Base-by-base conservation (phyloP, 768 basidiomycete species). In the Agaricus sinodeliciosus region DNA sequence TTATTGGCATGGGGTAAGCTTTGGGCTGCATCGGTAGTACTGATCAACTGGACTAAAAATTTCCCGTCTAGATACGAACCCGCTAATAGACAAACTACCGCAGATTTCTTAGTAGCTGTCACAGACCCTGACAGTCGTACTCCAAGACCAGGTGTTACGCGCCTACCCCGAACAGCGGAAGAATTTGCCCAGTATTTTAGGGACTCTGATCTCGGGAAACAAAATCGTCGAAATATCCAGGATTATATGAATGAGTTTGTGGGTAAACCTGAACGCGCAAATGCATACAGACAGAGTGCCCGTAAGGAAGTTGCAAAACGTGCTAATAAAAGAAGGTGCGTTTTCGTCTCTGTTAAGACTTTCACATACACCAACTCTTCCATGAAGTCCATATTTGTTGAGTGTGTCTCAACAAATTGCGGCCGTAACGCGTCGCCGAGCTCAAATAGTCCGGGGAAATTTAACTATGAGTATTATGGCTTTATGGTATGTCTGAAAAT, bases 91-190 rank as follows among this genome's bases (percentile, higher is more conserved):
- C 84, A 84, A 62, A 84, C 82, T 3, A 81, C 81, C 3, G 76
- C 82, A 11, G 84, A 85, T 56, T 85, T 82, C 65, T 65, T 85
- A 31, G 81, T 83, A 22, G 59, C 71, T 57, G 81, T 79, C 7
- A 85, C 85, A 3, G 81, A 86, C 57, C 77, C 82, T 2, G 71
- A 71, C 18, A 80, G 75, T 0, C 82, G 87, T 43, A 77, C 72
- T 15, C 61, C 72, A 3, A 76, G 79, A 18, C 45, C 67, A 1
- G 76, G 72, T 2, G 67, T 72, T 40, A 66, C 70, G 13, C 65
- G 64, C 13, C 68, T 72, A 0, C 85, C 85, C 0, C 71, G 72
- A 28, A 79, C 79, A 0, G 75, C 85, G 0, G 70, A 65, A 2
- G 82, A 87, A 60, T 82, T 87, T 57, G 82, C 74, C 0, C 60